These are phyloP conservation scores for Crithidia sp. DNA, from an alignment of 208 protist genomes.

Conservation along the genomic window DNA sequence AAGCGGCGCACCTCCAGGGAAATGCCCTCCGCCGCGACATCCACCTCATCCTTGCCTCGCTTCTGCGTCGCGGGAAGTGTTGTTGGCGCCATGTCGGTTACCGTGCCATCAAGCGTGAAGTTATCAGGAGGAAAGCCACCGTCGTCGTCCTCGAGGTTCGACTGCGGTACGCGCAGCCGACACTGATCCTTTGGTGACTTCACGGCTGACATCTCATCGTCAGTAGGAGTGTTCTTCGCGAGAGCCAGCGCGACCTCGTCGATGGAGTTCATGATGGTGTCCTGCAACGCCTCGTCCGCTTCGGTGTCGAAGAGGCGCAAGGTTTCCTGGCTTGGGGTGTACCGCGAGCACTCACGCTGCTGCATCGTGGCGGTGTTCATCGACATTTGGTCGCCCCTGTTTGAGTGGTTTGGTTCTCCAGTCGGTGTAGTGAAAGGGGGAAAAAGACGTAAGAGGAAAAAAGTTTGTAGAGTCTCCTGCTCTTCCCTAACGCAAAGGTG, in stretches of 20 bases:
- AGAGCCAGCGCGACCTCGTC: not conserved
- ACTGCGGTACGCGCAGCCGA: conserved; percentile 7
- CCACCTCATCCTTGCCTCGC: conserved; percentile 12
- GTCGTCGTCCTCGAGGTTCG: conserved; percentile 3
- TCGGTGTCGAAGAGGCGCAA: not conserved
- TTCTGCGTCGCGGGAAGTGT: not conserved
- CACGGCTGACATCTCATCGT: not conserved
- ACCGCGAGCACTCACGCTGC: not conserved
- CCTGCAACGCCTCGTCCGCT: not conserved
- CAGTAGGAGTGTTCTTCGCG: not conserved
- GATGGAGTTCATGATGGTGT: not conserved
- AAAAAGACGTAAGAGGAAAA: no score
- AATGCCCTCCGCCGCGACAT: conserved; percentile 21
- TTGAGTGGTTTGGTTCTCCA: no score
- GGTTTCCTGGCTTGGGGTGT: not conserved
- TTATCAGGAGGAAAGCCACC: not conserved
- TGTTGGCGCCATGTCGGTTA: not conserved
- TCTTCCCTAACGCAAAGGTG: no score
- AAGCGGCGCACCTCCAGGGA: conserved; percentile 30
- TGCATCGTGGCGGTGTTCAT: not conserved
- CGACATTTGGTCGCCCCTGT: not conserved
- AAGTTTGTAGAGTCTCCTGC: no score
- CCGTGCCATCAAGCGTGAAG: conserved; percentile 1
- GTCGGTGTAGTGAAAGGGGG: no score
- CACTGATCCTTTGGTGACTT: not conserved